Percentiles rank a stretch among this genome's conserved stretches.
These are phyloP conservation scores for Blastobotrys chiropterorum DNA, from an alignment of 805 yeast genomes.

Conservation along the genomic window DNA sequence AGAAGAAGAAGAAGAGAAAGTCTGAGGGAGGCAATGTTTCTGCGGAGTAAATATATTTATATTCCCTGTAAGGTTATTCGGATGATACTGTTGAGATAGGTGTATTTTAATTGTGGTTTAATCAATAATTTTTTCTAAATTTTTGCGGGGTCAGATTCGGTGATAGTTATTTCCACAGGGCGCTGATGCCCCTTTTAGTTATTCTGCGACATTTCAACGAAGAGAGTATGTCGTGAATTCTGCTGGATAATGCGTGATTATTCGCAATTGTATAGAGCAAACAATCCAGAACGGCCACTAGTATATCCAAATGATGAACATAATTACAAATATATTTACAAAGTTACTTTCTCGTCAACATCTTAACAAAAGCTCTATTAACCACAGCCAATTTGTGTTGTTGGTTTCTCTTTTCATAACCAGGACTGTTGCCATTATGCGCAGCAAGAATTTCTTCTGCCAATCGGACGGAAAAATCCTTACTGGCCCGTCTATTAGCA, in stretches of 20 bases:
- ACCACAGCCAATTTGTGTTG: conserved; percentile 84
- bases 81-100: background rate
- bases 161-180: background rate
- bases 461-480: conserved; percentile 78
- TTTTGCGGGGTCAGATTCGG: background rate
- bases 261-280: too few relatives aligned
- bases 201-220: too few relatives aligned
- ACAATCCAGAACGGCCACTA: too few relatives aligned
- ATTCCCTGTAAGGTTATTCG: background rate
- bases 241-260: too few relatives aligned
- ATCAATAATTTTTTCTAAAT: background rate
- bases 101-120: background rate
- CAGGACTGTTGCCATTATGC: conserved; percentile 68
- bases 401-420: conserved; percentile 74
- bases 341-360: conserved; percentile 10
- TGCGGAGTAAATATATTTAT: background rate
- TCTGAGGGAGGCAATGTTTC: conserved; percentile 27
- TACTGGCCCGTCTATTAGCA: conserved; percentile 67
- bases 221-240: too few relatives aligned
- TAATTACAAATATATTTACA: conserved; percentile 4
- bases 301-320: too few relatives aligned
- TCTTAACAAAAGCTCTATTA: conserved; percentile 71
- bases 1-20: conserved; percentile 46
- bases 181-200: too few relatives aligned
- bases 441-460: conserved; percentile 85